Base-by-base conservation (phyloP, 169 alveolate genomes). In the Plasmodium falciparum region DNA sequence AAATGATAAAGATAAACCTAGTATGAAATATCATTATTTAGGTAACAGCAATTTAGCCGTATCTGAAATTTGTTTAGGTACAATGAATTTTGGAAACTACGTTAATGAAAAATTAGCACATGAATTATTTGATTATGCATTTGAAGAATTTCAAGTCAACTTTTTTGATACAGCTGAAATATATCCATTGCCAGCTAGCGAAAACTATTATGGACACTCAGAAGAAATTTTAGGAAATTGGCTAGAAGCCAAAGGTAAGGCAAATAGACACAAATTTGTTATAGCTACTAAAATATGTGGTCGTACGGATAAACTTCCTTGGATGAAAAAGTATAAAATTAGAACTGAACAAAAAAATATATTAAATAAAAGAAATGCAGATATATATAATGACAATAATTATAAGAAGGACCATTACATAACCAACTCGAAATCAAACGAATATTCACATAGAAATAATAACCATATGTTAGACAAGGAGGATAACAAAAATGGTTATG, bases 121-220 rank as follows among this genome's bases (percentile, higher is more conserved):
- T 52, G 78, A 86, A 63, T 78, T 95, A 56, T 88, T 96, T 83
- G 95, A 94, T 74, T 95, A 94, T 74, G 97, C 97, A 0, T 76
- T 74, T 73, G 97, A 95, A 80, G 92, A 72, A 13, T 93, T 92
- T 89, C 95, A 94, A 13, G 88, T 95, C 15, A 95, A 94, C 29
- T 94, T 95, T 88, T 63, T 95, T 65, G 96, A 96, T 92, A 96
- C 98, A 6, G 93, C 97, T 0, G 97, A 95, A 89, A 91, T 96
- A 88, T 96, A 95, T 65, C 98, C 98, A 1, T 93, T 95, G 49
- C 98, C 98, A 13, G 92, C 93, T 13, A 39, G 89, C 13, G 80
- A 88, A n/a, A 88, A 70, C 9, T 90, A 88, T 11, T 89, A 61
- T 59, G 97, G 97, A 6, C 33, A n/a, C 13, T 78, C 96, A 50